Evolutionary conservation across 768 basidiomycete species (phyloP).

Genomic region (Leccinum imitatum): DNA sequence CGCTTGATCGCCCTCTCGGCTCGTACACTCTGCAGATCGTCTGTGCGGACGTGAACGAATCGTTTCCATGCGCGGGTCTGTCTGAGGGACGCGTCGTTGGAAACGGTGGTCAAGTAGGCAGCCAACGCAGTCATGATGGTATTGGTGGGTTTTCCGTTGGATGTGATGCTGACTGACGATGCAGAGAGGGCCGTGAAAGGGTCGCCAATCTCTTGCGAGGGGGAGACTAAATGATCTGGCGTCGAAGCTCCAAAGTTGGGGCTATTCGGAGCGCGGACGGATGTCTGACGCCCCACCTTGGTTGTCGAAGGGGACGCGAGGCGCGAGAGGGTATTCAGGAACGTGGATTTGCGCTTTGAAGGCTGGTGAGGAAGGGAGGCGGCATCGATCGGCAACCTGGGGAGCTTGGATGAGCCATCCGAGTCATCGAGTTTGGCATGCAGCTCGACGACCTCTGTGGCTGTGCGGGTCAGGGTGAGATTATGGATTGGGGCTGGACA

Average conservation of each 20-base stretch:
- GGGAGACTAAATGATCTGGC: slow-evolving; percentile 42
- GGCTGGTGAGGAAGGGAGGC: slow-evolving; percentile 49
- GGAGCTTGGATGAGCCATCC: slow-evolving; percentile 56
- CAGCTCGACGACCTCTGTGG: slow-evolving; percentile 77
- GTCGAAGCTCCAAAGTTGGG: slow-evolving; percentile 35
- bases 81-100: slow-evolving; percentile 65
- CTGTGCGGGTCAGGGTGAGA: slow-evolving; percentile 79
- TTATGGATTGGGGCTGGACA: slow-evolving; percentile 81
- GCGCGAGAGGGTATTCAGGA: slow-evolving; percentile 83
- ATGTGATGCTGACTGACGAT: slow-evolving; percentile 24
- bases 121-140: slow-evolving; percentile 67
- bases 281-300: slow-evolving; percentile 46
- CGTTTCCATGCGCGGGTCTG: slow-evolving; percentile 75
- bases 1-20: slow-evolving; percentile 88
- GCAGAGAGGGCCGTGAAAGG: slow-evolving; percentile 53
- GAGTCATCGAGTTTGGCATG: slow-evolving; percentile 74
- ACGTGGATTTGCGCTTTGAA: slow-evolving; percentile 76
- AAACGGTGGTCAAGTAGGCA: slow-evolving; percentile 74
- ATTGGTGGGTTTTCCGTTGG: slow-evolving; percentile 35
- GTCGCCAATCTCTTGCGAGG: slow-evolving; percentile 56
- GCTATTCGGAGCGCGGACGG: slow-evolving; percentile 34
- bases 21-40: slow-evolving; percentile 85
- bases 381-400: slow-evolving; percentile 60
- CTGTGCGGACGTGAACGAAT: slow-evolving; percentile 81
- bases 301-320: slow-evolving; percentile 69